Evolutionary conservation across 2,329 filamentous ascomycete genomes (phyloP).

Genomic region (Cercospora beticola): DNA sequence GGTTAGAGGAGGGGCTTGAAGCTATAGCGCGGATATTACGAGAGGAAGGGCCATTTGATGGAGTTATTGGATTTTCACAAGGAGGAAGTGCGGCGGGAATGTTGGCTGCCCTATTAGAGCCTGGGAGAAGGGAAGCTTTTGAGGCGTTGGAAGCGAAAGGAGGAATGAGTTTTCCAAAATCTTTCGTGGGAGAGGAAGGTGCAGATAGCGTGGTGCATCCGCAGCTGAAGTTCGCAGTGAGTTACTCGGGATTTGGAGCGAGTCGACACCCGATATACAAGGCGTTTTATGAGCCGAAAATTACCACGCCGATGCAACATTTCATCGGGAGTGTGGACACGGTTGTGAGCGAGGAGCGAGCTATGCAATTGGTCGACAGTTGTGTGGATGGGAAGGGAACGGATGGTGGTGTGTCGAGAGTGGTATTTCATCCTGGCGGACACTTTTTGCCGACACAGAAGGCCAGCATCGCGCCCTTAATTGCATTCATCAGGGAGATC

Average conservation of each 20-base stretch:
- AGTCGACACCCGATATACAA: slow-evolving; percentile 58
- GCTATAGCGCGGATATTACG: slow-evolving; percentile 62
- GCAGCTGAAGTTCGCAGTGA: slow-evolving; percentile 67
- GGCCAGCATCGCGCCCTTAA: slow-evolving; percentile 74
- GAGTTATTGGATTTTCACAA: slow-evolving; percentile 79
- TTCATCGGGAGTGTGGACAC: slow-evolving; percentile 81
- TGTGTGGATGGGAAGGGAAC: slow-evolving; percentile 54
- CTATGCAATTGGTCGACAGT: slow-evolving; percentile 64
- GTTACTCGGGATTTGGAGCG: slow-evolving; percentile 75
- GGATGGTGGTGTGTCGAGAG: slow-evolving; percentile 41
- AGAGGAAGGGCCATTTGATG: slow-evolving; percentile 69
- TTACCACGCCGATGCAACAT: slow-evolving; percentile 76
- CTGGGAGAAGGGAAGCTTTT: slow-evolving; percentile 51
- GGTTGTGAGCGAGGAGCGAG: slow-evolving; percentile 78
- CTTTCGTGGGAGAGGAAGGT: slow-evolving; percentile 45
- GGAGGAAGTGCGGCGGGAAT: slow-evolving; percentile 72
- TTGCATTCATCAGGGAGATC: slow-evolving; percentile 64
- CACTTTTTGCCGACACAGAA: slow-evolving; percentile 82
- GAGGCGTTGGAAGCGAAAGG: slow-evolving; percentile 40
- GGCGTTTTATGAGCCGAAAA: slow-evolving; percentile 72
- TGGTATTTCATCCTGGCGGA: slow-evolving; percentile 78
- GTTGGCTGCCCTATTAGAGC: slow-evolving; percentile 70
- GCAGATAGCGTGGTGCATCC: slow-evolving; percentile 45
- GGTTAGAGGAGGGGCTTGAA: slow-evolving; percentile 67
- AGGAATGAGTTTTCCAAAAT: slow-evolving; percentile 54